A percentile compares a stretch with the other conserved stretches of the same genome.
Conservation (phyloP, 768 basidiomycete genomes). For the Hemileccinum impolitum region DNA sequence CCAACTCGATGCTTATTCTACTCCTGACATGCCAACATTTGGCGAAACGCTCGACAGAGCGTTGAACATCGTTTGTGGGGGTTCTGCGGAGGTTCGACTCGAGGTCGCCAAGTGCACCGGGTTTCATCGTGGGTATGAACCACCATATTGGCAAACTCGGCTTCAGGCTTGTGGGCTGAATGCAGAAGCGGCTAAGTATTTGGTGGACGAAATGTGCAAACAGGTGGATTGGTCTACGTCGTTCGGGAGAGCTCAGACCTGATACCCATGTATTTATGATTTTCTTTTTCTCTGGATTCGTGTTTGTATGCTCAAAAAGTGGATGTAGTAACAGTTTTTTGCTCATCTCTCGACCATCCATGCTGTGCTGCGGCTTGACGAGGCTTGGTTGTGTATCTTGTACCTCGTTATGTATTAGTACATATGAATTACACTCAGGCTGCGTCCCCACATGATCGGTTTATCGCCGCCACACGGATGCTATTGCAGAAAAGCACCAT, state of each 20-base stretch:
- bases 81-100: conserved; percentile 14
- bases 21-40: conserved; percentile 8
- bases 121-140: conserved; percentile 25
- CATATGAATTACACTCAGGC: no score
- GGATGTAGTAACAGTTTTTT: conserved; percentile 1
- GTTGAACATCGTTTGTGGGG: conserved; percentile 12
- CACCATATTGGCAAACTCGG: conserved; percentile 24
- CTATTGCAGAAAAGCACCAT: no score
- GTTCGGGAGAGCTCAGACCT: not conserved
- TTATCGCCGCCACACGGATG: no score
- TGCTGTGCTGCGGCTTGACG: no score
- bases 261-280: not conserved
- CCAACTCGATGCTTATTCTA: conserved; percentile 2
- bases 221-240: conserved; percentile 20
- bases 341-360: no score
- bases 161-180: conserved; percentile 23
- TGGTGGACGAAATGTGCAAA: conserved; percentile 28
- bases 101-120: conserved; percentile 25
- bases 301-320: not conserved
- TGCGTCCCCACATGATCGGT: no score
- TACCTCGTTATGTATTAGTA: not conserved
- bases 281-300: not conserved
- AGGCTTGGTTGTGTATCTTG: no score
- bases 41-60: conserved; percentile 22
- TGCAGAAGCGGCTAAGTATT: conserved; percentile 8